Evolutionary conservation across 2,329 filamentous ascomycete species (phyloP).

Genomic region (Aspergillus floridensis): DNA sequence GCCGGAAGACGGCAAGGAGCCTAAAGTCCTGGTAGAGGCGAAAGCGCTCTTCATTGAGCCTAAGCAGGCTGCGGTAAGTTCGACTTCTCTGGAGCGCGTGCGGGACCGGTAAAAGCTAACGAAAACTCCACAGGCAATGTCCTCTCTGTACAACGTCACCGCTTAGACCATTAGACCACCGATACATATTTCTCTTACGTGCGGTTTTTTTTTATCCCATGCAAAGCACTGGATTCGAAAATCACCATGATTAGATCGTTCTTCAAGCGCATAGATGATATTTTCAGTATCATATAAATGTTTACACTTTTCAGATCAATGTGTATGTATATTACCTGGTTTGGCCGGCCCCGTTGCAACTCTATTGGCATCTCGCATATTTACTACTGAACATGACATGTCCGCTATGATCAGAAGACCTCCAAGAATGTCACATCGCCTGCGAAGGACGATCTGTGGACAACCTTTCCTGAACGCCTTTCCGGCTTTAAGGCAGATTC

Average conservation of each 20-base stretch:
- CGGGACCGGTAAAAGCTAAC: background rate
- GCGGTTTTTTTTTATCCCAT: background rate
- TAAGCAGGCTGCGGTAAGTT: slow-evolving; percentile 70
- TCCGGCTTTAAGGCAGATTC: too few relatives aligned
- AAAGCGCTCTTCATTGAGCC: slow-evolving; percentile 87
- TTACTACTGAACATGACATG: too few relatives aligned
- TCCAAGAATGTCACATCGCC: too few relatives aligned
- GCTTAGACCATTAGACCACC: background rate
- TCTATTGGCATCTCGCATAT: too few relatives aligned
- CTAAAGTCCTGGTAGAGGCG: slow-evolving; percentile 72
- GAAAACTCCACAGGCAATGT: background rate
- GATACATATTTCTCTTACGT: background rate
- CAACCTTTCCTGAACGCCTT: too few relatives aligned
- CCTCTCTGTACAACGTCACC: background rate
- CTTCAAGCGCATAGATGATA: slow-evolving; percentile 1
- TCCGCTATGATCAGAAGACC: too few relatives aligned
- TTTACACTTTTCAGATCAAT: too few relatives aligned
- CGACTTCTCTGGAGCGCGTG: background rate
- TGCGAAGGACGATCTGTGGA: too few relatives aligned
- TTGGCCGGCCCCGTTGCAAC: too few relatives aligned
- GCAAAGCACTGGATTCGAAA: background rate
- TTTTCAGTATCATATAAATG: background rate
- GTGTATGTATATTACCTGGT: too few relatives aligned
- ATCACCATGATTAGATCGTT: background rate
- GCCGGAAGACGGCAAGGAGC: slow-evolving; percentile 60